These are phyloP conservation scores for Tolypocladium ophioglossoides DNA, from an alignment of 2,329 filamentous ascomycete genomes.

Conservation along the genomic window DNA sequence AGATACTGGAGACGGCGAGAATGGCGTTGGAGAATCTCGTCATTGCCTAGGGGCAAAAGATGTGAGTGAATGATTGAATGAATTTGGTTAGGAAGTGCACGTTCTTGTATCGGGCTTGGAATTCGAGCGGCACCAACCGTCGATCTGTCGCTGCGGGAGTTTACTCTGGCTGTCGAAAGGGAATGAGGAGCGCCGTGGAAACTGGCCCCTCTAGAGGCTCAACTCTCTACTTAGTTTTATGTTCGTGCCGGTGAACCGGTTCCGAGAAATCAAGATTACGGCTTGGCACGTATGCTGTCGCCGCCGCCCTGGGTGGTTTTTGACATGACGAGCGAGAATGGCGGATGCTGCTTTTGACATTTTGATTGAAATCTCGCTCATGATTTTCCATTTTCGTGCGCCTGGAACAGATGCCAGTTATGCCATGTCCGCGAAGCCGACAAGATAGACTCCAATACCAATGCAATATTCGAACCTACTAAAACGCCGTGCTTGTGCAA, in stretches of 20 bases:
- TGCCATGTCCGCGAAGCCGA: neutral
- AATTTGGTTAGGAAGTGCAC: neutral
- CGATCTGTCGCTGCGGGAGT: neutral
- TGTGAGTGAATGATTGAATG: neutral
- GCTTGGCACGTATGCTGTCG: neutral
- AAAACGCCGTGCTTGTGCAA: constrained; percentile 1
- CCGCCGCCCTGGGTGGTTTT: neutral
- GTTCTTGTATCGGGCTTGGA: neutral
- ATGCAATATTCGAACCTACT: neutral
- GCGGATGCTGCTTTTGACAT: neutral
- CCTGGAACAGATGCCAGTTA: neutral
- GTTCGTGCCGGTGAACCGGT: neutral
- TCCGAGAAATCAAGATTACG: neutral
- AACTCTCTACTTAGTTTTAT: neutral
- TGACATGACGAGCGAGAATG: neutral
- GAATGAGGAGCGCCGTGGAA: neutral
- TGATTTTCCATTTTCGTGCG: neutral
- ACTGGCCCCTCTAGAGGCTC: neutral
- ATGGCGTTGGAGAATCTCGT: constrained; percentile 41
- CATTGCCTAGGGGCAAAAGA: constrained; percentile 29
- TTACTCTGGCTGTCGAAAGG: neutral
- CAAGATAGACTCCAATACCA: neutral
- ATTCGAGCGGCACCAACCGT: neutral
- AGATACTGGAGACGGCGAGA: constrained; percentile 43
- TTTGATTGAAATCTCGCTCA: neutral